Conservation (phyloP, 805 yeast species). For the Candida ovalis region DNA sequence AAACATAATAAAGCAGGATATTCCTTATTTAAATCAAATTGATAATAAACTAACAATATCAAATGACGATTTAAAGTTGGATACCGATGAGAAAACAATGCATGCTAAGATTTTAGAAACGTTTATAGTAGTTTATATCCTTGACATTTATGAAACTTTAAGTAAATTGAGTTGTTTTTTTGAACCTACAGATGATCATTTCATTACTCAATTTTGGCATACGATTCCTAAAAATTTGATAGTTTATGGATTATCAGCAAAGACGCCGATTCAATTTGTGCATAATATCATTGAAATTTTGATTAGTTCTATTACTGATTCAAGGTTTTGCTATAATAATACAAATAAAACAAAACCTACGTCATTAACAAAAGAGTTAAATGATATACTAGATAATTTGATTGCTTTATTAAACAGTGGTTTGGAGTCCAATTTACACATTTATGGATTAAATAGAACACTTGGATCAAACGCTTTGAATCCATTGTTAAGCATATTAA, state of each 20-base stretch:
- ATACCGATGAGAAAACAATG: conserved; percentile 31
- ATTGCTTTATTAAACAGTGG: conserved; percentile 35
- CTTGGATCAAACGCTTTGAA: conserved; percentile 49
- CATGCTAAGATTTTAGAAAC: conserved; percentile 48
- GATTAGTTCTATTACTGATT: conserved; percentile 36
- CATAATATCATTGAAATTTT: conserved; percentile 52
- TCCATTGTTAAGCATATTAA: conserved; percentile 37
- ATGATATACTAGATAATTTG: conserved; percentile 20
- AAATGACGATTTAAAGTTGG: conserved; percentile 17
- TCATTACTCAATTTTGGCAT: conserved; percentile 32
- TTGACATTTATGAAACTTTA: conserved; percentile 55
- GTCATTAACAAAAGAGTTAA: conserved; percentile 13
- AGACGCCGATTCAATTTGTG: conserved; percentile 50
- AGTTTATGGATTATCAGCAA: conserved; percentile 42
- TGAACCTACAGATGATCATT: conserved; percentile 23
- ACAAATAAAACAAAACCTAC: conserved; percentile 15
- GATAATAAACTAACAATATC: conserved; percentile 4
- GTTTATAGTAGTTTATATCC: conserved; percentile 44
- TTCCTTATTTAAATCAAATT: conserved; percentile 17
- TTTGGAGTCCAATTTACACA: conserved; percentile 38
- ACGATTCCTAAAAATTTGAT: conserved; percentile 33
- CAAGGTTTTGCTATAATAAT: conserved; percentile 29
- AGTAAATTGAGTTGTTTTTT: conserved; percentile 24
- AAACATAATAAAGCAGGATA: conserved; percentile 28
- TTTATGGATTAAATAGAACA: conserved; percentile 51